A percentile compares a stretch with the other conserved stretches of the same genome.
phyloP scores from a whole-genome alignment of 1,139 yeast species.

The Sugiyamaella neomexicana region DNA sequence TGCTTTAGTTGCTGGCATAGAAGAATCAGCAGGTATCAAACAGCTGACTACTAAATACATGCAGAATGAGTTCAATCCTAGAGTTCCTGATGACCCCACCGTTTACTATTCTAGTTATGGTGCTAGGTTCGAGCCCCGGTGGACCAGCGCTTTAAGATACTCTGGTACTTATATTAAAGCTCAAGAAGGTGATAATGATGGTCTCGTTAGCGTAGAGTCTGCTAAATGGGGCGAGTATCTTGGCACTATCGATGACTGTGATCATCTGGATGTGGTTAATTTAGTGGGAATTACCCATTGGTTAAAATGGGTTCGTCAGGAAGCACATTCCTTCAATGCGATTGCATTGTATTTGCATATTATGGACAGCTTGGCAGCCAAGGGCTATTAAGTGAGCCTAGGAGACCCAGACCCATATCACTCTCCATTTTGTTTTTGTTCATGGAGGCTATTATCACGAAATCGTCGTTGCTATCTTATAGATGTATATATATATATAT shows the following conservation, averaged over 20 bases:
- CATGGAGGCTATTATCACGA: not conserved
- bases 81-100: slow-evolving; percentile 54
- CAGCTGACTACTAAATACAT: slow-evolving; percentile 57
- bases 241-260: slow-evolving; percentile 77
- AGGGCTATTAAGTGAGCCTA: slow-evolving; percentile 61
- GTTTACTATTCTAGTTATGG: slow-evolving; percentile 84
- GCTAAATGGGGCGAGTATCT: slow-evolving; percentile 81
- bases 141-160: slow-evolving; percentile 60
- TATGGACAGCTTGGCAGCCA: slow-evolving; percentile 64
- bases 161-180: slow-evolving; percentile 62
- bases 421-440: not conserved
- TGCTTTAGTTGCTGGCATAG: slow-evolving; percentile 23
- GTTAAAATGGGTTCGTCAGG: slow-evolving; percentile 26
- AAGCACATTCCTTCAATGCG: slow-evolving; percentile 60
- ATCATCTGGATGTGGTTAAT: slow-evolving; percentile 81
- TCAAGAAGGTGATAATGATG: slow-evolving; percentile 68
- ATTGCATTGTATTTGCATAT: slow-evolving; percentile 73
- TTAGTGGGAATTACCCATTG: slow-evolving; percentile 28
- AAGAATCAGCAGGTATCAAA: slow-evolving; percentile 31
- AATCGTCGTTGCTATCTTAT: not conserved
- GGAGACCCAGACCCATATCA: not conserved
- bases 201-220: slow-evolving; percentile 76
- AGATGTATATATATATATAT: slow-evolving; percentile 5
- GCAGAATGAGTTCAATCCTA: slow-evolving; percentile 52
- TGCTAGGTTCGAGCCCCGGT: slow-evolving; percentile 62